These are phyloP conservation scores for Botrytis medusae DNA, from an alignment of 2,329 filamentous ascomycete genomes.

Conservation along the genomic window DNA sequence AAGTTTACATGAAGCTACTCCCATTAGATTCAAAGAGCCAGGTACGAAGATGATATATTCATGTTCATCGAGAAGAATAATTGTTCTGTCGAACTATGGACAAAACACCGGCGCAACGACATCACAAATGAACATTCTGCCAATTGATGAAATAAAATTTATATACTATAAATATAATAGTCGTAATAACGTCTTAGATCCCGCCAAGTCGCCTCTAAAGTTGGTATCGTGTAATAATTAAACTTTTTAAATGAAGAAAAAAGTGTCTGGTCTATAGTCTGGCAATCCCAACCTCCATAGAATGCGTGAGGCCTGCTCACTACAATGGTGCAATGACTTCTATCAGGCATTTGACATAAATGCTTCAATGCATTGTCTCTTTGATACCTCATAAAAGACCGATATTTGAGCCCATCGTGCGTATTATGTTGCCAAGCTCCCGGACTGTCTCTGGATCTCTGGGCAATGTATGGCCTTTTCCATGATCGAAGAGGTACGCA, in stretches of 20 bases:
- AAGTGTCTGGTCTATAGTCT: not conserved
- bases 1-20: not conserved
- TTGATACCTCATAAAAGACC: constrained; percentile 3
- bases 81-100: not conserved
- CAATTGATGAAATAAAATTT: not conserved
- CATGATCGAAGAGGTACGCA: constrained; percentile 63
- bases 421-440: constrained; percentile 38
- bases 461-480: constrained; percentile 63
- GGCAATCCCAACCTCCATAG: not conserved
- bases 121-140: not conserved
- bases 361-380: not conserved
- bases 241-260: not conserved
- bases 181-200: not conserved
- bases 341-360: not conserved
- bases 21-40: not conserved
- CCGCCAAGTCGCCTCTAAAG: not conserved
- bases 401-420: constrained; percentile 30
- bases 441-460: constrained; percentile 45
- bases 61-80: not conserved
- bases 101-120: not conserved
- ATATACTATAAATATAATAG: not conserved
- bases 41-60: not conserved
- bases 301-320: constrained; percentile 5
- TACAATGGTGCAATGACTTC: not conserved
- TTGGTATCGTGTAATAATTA: not conserved